Evolutionary conservation across 2,329 filamentous ascomycete species (phyloP).

Genomic region (Celoporthe dispersa): DNA sequence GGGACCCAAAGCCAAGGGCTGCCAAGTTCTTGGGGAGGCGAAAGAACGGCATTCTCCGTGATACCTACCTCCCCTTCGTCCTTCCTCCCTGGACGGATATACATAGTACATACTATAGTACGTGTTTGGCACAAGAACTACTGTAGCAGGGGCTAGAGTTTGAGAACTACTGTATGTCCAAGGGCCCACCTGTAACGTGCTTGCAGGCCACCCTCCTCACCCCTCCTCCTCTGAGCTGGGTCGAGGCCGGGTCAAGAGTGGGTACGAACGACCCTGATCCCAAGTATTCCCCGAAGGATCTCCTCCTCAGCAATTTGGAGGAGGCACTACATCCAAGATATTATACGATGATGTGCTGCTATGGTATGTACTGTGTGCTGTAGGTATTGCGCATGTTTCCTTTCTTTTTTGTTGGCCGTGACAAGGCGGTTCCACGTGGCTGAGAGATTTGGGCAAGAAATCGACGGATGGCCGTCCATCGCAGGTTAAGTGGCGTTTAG

Average conservation of each 20-base stretch:
- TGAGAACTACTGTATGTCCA: not conserved
- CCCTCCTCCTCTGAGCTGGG: not conserved
- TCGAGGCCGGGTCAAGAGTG: not conserved
- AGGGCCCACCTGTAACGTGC: not conserved
- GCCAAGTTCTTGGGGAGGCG: not conserved
- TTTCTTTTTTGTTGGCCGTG: not conserved
- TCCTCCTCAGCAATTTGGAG: not conserved
- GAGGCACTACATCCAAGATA: not conserved
- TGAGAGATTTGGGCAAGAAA: not conserved
- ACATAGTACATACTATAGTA: too few species aligned
- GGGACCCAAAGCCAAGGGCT: not conserved
- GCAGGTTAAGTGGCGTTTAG: not conserved
- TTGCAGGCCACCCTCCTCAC: not conserved
- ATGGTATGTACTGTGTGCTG: not conserved
- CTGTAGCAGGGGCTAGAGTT: not conserved
- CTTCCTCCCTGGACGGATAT: too few species aligned
- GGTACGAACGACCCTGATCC: not conserved
- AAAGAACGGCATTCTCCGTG: not conserved
- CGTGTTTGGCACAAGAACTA: too few species aligned
- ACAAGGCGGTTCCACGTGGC: not conserved
- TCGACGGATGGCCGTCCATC: too few species aligned
- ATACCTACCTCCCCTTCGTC: not conserved
- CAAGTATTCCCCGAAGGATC: constrained; percentile 2
- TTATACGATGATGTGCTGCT: not conserved
- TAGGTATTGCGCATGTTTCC: too few species aligned